Evolutionary conservation across 2,329 filamentous ascomycete species (phyloP).

Genomic region (Paraconiothyrium brasiliense): DNA sequence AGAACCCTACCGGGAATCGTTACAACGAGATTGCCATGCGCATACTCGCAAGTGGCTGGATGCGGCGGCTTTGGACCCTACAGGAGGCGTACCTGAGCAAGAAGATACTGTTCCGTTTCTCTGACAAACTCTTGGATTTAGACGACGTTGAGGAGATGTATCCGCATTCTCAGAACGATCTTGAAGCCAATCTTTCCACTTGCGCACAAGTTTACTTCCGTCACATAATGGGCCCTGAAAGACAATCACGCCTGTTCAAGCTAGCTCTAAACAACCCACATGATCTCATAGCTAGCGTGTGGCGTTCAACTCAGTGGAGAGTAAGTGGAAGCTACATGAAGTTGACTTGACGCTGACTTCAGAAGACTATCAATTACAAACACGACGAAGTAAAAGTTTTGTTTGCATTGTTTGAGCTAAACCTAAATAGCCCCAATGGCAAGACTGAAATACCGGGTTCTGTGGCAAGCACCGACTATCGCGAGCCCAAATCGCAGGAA

Average conservation of each 20-base stretch:
- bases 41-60: background rate
- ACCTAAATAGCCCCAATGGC: too few species aligned
- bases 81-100: background rate
- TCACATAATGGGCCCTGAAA: background rate
- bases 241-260: background rate
- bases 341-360: too few species aligned
- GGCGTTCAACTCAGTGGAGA: background rate
- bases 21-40: background rate
- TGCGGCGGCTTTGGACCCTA: background rate
- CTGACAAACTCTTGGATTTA: background rate
- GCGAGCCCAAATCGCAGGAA: background rate
- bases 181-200: background rate
- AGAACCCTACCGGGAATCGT: background rate
- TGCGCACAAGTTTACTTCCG: background rate
- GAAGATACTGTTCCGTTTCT: background rate
- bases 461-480: too few species aligned
- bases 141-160: background rate
- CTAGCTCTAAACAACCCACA: background rate
- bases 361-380: too few species aligned
- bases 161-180: background rate
- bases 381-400: too few species aligned
- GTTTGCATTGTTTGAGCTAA: too few species aligned
- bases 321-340: background rate
- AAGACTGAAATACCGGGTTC: too few species aligned
- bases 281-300: background rate